Conservation (phyloP, 345 rosid species). For the Raphanus sativus region DNA sequence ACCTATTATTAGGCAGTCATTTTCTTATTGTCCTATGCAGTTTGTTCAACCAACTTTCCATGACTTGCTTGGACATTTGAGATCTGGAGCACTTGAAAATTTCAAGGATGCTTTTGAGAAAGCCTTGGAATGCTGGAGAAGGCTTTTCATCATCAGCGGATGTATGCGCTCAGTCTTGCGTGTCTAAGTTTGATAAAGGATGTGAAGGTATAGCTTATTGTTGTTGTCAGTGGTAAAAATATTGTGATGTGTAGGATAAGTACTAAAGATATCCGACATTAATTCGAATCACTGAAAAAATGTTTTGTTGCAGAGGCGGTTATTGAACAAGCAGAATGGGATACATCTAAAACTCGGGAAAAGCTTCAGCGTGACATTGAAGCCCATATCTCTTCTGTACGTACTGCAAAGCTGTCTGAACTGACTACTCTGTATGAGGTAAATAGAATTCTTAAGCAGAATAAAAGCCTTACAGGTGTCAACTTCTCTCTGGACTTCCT, state of each 20-base stretch:
- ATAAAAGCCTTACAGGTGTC: slow-evolving; percentile 5
- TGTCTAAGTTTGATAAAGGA: slow-evolving; percentile 67
- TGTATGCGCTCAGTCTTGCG: slow-evolving; percentile 46
- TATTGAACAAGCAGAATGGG: slow-evolving; percentile 92
- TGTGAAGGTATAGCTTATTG: slow-evolving; percentile 57
- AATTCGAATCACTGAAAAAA: not conserved
- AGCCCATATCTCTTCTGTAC: slow-evolving; percentile 78
- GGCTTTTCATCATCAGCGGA: slow-evolving; percentile 68
- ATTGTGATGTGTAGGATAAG: slow-evolving; percentile 2
- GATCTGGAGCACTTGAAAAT: slow-evolving; percentile 62
- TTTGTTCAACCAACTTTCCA: slow-evolving; percentile 91
- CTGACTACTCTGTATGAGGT: slow-evolving; percentile 79
- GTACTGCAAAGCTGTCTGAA: slow-evolving; percentile 78
- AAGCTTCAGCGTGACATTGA: slow-evolving; percentile 86
- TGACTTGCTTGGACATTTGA: slow-evolving; percentile 73
- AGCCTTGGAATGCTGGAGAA: slow-evolving; percentile 76
- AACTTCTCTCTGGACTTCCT: slow-evolving; percentile 20
- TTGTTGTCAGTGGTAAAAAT: not conserved
- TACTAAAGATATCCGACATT: slow-evolving; percentile 2
- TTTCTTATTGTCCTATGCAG: slow-evolving; percentile 42
- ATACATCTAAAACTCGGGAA: slow-evolving; percentile 69
- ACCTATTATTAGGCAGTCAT: slow-evolving; percentile 16
- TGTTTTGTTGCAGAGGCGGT: slow-evolving; percentile 66
- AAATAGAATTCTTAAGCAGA: slow-evolving; percentile 19
- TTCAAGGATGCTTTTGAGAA: slow-evolving; percentile 81